A percentile compares a stretch with the other conserved stretches of the same genome.
Evolutionary conservation across 2,329 filamentous ascomycete genomes (phyloP).

Genomic region (Knufia petricola): DNA sequence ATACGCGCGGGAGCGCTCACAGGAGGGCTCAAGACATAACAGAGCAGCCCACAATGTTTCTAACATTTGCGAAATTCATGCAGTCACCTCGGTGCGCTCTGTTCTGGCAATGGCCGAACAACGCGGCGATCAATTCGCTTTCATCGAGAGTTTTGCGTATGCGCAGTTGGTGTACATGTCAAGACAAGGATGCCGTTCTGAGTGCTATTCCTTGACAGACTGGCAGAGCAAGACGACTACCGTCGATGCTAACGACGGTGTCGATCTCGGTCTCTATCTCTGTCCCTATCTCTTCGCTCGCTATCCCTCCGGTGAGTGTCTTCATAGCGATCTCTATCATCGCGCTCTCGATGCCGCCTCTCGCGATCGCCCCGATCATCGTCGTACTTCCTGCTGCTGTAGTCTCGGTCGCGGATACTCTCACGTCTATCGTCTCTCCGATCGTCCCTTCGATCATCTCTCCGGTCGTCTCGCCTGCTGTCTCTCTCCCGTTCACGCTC

Average conservation of each 20-base stretch:
- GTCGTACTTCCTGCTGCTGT: background rate
- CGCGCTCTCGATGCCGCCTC: slow-evolving; percentile 11
- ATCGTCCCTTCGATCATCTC: slow-evolving; percentile 14
- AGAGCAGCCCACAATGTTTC: too few species aligned
- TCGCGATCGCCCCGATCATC: background rate
- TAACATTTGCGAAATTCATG: too few species aligned
- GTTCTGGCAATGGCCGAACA: too few species aligned
- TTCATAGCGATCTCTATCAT: slow-evolving; percentile 18
- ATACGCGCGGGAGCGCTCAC: too few species aligned
- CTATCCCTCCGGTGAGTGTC: background rate
- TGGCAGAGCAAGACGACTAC: too few species aligned
- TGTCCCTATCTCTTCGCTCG: background rate
- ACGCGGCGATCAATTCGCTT: too few species aligned
- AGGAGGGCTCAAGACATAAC: too few species aligned
- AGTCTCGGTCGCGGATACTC: slow-evolving; percentile 15
- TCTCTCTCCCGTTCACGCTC: slow-evolving; percentile 19
- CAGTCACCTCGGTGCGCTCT: too few species aligned
- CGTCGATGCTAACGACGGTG: background rate
- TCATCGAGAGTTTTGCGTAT: too few species aligned
- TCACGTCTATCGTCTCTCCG: slow-evolving; percentile 20
- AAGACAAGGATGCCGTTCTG: too few species aligned
- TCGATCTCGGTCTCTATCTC: background rate
- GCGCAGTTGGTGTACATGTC: too few species aligned
- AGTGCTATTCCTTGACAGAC: too few species aligned
- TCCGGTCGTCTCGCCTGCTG: slow-evolving; percentile 13